Evolutionary conservation across 2,329 filamentous ascomycete genomes (phyloP).

Genomic region (Colletotrichum chlorophyti): DNA sequence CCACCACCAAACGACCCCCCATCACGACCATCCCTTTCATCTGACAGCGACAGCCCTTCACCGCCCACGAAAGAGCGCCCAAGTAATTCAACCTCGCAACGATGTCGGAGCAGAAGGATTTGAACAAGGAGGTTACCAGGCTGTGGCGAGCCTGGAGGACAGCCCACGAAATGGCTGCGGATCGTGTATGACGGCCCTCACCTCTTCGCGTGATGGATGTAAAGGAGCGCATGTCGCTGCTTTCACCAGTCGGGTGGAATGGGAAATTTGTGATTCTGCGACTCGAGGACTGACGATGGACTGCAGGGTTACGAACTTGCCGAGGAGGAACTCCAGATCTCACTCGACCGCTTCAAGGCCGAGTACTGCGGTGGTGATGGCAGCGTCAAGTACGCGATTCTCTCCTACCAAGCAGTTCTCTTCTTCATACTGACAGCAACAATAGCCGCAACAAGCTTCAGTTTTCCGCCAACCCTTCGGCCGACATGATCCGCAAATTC

Average conservation of each 20-base stretch:
- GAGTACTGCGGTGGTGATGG: slow-evolving; percentile 78
- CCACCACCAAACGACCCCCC: not conserved
- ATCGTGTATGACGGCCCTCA: slow-evolving; percentile 70
- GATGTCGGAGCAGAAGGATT: slow-evolving; percentile 54
- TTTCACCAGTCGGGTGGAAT: not conserved
- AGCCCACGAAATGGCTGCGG: slow-evolving; percentile 91
- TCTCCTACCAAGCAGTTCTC: not conserved
- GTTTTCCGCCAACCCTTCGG: slow-evolving; percentile 86
- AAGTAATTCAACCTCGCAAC: slow-evolving; percentile 13
- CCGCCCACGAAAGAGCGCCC: not conserved
- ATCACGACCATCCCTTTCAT: not conserved
- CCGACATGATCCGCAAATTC: slow-evolving; percentile 85
- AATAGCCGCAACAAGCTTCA: slow-evolving; percentile 81
- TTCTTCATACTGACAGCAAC: slow-evolving; percentile 6
- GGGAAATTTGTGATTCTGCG: not conserved
- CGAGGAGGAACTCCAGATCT: slow-evolving; percentile 87
- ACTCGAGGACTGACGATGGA: slow-evolving; percentile 30
- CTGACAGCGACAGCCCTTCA: not conserved
- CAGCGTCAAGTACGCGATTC: slow-evolving; percentile 71
- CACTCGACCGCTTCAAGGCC: slow-evolving; percentile 79
- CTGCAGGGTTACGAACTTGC: slow-evolving; percentile 88
- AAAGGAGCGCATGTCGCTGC: too few relatives aligned
- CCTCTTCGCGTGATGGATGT: not conserved
- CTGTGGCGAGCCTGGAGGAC: slow-evolving; percentile 96
- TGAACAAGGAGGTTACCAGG: slow-evolving; percentile 64